Evolutionary conservation across 2,329 filamentous ascomycete genomes (phyloP).

Genomic region (Thielaviopsis populi): DNA sequence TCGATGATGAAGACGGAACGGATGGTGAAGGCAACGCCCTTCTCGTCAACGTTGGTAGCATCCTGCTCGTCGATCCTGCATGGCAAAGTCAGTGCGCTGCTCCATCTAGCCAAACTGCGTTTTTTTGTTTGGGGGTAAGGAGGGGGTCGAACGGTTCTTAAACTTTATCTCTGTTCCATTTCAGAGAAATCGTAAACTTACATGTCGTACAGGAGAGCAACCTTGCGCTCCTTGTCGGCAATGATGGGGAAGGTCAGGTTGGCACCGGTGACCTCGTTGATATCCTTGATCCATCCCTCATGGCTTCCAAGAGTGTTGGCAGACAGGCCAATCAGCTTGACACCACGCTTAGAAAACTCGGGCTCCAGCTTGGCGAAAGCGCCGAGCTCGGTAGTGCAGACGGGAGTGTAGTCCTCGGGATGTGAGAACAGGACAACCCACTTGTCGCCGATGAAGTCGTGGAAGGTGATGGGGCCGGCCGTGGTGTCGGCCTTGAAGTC

Average conservation of each 20-base stretch:
- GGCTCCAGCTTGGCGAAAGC: slow-evolving; percentile 80
- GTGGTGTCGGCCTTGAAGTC: slow-evolving; percentile 78
- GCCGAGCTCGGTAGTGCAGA: slow-evolving; percentile 90
- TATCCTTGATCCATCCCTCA: slow-evolving; percentile 81
- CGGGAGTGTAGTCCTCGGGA: slow-evolving; percentile 82
- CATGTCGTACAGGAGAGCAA: slow-evolving; percentile 68
- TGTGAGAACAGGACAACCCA: slow-evolving; percentile 78
- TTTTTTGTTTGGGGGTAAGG: too few species aligned
- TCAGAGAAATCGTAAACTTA: slow-evolving; percentile 25
- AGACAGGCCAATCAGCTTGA: slow-evolving; percentile 81
- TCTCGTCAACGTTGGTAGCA: slow-evolving; percentile 63
- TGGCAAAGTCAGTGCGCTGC: neutral
- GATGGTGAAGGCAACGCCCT: slow-evolving; percentile 84
- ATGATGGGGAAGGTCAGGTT: slow-evolving; percentile 65
- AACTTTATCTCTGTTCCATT: neutral
- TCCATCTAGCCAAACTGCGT: neutral
- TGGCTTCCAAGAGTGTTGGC: slow-evolving; percentile 78
- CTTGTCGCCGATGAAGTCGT: slow-evolving; percentile 62
- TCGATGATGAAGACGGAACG: slow-evolving; percentile 91
- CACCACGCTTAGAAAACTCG: slow-evolving; percentile 73
- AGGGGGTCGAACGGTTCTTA: neutral
- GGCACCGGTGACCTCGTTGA: slow-evolving; percentile 60
- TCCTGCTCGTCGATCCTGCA: slow-evolving; percentile 62
- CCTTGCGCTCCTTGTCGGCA: slow-evolving; percentile 61
- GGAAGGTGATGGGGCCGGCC: slow-evolving; percentile 63